Conservation (phyloP, 139 green algal species). For the Chlamydomonas schloesseri region DNA sequence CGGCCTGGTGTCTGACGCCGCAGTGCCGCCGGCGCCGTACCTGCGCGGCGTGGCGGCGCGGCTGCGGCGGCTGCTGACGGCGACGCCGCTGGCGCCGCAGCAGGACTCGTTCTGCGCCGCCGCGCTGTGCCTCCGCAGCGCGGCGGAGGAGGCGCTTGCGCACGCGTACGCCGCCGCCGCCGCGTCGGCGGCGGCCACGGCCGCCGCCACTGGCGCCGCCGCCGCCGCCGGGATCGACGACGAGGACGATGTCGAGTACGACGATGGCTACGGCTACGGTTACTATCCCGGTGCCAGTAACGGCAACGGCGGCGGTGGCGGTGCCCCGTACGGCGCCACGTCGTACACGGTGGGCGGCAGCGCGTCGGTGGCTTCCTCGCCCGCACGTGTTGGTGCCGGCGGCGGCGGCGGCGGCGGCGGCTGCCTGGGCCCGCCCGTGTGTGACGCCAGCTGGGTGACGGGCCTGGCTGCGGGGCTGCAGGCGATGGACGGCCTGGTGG, state of each 20-base stretch:
- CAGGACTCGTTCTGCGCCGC: slow-evolving; percentile 12
- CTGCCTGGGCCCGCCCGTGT: no score
- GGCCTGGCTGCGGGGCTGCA: not conserved
- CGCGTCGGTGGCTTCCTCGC: no score
- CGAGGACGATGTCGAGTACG: not conserved
- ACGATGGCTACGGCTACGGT: not conserved
- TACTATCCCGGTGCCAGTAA: no score
- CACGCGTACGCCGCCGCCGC: not conserved
- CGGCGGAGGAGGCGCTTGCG: slow-evolving; percentile 19
- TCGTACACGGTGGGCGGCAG: no score
- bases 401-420: no score
- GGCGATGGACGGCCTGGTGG: slow-evolving; percentile 53
- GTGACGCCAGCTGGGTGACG: no score
- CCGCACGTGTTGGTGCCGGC: no score
- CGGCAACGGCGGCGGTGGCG: no score
- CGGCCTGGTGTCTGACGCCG: not conserved
- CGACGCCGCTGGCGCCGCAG: slow-evolving; percentile 4
- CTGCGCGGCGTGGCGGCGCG: not conserved
- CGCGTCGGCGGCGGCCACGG: not conserved
- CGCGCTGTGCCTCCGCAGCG: slow-evolving; percentile 31
- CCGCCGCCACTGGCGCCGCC: not conserved
- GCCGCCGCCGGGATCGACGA: not conserved
- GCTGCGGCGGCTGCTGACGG: slow-evolving; percentile 19
- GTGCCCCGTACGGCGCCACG: no score
- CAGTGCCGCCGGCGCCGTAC: not conserved